These are phyloP conservation scores for Claviceps citrina DNA, from an alignment of 2,329 filamentous ascomycete species.

Conservation along the genomic window DNA sequence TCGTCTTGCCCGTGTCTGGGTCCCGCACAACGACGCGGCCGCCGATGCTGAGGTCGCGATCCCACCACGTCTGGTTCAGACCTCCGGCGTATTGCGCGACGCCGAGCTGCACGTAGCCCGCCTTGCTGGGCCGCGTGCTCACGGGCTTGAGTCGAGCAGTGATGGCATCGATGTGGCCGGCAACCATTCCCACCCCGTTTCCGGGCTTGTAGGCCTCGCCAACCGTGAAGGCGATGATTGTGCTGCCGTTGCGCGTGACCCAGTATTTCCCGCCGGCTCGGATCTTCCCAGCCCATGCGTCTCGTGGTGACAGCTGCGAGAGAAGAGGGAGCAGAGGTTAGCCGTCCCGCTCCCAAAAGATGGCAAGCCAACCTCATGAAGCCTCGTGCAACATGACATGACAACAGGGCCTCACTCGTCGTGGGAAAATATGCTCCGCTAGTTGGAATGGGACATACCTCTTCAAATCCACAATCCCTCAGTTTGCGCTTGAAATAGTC, in stretches of 20 bases:
- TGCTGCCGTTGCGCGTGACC: constrained; percentile 69
- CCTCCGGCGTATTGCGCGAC: constrained; percentile 87
- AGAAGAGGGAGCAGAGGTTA: background rate
- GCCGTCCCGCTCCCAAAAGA: no score
- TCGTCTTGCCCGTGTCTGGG: constrained; percentile 55
- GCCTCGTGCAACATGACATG: no score
- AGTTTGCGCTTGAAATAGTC: constrained; percentile 62
- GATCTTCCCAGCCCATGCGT: constrained; percentile 59
- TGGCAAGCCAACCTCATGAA: no score
- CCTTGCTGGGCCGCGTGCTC: constrained; percentile 66
- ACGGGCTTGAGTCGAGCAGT: constrained; percentile 86
- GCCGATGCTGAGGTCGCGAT: constrained; percentile 80
- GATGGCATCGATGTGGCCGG: constrained; percentile 83
- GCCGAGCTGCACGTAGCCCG: constrained; percentile 76
- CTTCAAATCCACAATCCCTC: constrained; percentile 54
- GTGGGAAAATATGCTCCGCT: no score
- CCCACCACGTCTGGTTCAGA: constrained; percentile 89
- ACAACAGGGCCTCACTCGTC: no score
- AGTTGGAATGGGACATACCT: constrained; percentile 28
- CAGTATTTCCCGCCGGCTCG: constrained; percentile 78
- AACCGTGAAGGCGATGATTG: constrained; percentile 71
- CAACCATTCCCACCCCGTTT: constrained; percentile 76
- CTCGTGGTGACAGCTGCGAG: constrained; percentile 54
- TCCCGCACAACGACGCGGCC: constrained; percentile 78
- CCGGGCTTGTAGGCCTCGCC: constrained; percentile 69